These are phyloP conservation scores for Pterocarpus macrocarpus DNA, from an alignment of 306 rosid genomes.

Conservation along the genomic window DNA sequence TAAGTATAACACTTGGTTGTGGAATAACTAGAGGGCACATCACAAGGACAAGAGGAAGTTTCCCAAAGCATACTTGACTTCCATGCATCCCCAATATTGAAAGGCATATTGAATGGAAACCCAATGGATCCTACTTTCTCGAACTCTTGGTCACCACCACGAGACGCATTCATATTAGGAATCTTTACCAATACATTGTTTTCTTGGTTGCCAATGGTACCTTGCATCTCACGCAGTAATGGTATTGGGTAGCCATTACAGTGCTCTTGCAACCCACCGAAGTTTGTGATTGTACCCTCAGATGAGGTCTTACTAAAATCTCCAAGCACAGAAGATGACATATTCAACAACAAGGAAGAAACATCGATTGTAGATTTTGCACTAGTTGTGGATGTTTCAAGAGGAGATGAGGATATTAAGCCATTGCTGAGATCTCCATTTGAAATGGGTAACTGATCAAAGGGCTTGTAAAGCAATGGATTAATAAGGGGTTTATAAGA, in stretches of 20 bases:
- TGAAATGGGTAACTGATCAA: conserved; percentile 53
- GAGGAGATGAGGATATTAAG: conserved; percentile 50
- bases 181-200: conserved; percentile 41
- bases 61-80: conserved; percentile 69
- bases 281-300: conserved; percentile 32
- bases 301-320: conserved; percentile 44
- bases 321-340: conserved; percentile 75
- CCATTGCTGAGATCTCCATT: conserved; percentile 49
- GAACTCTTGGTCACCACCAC: conserved; percentile 50
- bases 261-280: conserved; percentile 51
- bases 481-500: conserved; percentile 57
- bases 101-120: conserved; percentile 53
- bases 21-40: conserved; percentile 57
- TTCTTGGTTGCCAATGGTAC: conserved; percentile 11
- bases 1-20: conserved; percentile 61
- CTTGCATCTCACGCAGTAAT: conserved; percentile 41
- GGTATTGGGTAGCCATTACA: conserved; percentile 51
- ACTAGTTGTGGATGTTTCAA: conserved; percentile 42
- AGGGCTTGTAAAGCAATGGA: conserved; percentile 51
- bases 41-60: conserved; percentile 69
- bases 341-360: conserved; percentile 71
- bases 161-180: conserved; percentile 39
- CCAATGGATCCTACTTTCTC: conserved; percentile 53
- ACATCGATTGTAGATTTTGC: conserved; percentile 54
- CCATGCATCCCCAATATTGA: conserved; percentile 61